Percentiles rank a stretch among this genome's conserved stretches.
These are phyloP conservation scores for Xylaria sp. DNA, from an alignment of 2,329 filamentous ascomycete species.

Conservation along the genomic window DNA sequence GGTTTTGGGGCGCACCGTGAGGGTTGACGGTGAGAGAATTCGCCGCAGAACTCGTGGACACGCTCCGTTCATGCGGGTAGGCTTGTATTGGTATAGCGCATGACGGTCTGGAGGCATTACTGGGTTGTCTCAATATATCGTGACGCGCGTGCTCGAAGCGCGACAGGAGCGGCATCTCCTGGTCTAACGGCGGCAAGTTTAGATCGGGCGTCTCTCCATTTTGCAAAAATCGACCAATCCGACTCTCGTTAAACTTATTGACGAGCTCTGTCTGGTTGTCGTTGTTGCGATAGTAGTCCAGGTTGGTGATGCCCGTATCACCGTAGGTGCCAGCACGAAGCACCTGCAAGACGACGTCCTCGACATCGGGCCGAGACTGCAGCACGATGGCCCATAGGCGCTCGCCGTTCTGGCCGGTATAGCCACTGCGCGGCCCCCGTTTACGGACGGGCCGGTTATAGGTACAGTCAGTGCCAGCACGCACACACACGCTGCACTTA, in stretches of 20 bases:
- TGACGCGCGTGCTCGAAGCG: constrained; percentile 12
- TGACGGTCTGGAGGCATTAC: constrained; percentile 14
- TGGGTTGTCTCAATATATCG: constrained; percentile 18
- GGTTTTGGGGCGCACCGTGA: constrained; percentile 33
- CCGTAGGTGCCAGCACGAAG: constrained; percentile 29
- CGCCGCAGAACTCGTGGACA: constrained; percentile 20
- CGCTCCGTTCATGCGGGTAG: constrained; percentile 19
- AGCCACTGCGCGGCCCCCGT: constrained; percentile 32
- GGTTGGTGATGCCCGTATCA: constrained; percentile 29
- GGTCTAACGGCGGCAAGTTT: constrained; percentile 25
- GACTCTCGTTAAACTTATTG: constrained; percentile 31
- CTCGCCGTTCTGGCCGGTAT: constrained; percentile 34
- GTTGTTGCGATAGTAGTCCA: constrained; percentile 32
- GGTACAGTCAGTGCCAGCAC: constrained; percentile 33
- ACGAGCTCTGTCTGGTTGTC: constrained; percentile 33
- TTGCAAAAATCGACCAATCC: constrained; percentile 31
- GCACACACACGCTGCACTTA: constrained; percentile 42
- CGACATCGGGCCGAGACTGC: constrained; percentile 30
- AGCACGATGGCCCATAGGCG: constrained; percentile 33
- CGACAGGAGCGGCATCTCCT: constrained; percentile 20
- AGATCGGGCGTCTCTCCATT: constrained; percentile 29
- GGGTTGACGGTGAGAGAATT: constrained; percentile 25
- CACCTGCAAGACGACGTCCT: constrained; percentile 31
- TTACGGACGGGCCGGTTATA: constrained; percentile 34
- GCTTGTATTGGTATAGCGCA: constrained; percentile 13